phyloP scores from a whole-genome alignment of 129 eudicot genomes.

The carrot (Daucus carota) region DH1_v3.0 NC_030386.2:31038501-31039000 shows the following conservation, averaged over 20 bases:
- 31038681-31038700: background rate
- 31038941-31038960: background rate
- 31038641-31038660: background rate
- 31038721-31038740: background rate
- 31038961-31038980: background rate
- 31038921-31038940: background rate
- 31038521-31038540: background rate
- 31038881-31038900: background rate
- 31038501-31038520: background rate
- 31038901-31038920: background rate
- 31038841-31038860: background rate
- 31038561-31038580: constrained; percentile 86
- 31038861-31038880: background rate
- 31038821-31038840: background rate
- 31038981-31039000: background rate
- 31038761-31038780: background rate
- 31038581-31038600: constrained; percentile 86
- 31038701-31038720: background rate
- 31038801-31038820: background rate
- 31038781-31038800: background rate
- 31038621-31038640: constrained; percentile 58
- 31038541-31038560: constrained; percentile 52
- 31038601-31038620: constrained; percentile 74
- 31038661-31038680: background rate
- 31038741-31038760: background rate